phyloP scores from a whole-genome alignment of 176 grass and related monocot genomes.

The Themeda triandra region DNA sequence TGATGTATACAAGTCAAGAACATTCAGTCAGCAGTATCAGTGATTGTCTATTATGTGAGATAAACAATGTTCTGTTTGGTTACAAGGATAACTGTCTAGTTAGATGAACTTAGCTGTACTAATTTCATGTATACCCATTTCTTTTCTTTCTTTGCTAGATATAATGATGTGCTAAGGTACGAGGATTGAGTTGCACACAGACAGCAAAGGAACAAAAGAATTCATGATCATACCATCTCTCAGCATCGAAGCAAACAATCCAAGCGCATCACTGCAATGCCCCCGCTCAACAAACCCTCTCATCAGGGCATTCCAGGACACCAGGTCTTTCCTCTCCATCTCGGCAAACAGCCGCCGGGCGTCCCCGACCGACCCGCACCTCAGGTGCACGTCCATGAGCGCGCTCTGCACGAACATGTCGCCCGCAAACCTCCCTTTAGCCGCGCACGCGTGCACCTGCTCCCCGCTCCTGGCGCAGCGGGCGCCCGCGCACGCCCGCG shows the following conservation, averaged over 20 bases:
- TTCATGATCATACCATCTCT: constrained; percentile 52
- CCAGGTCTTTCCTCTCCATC: constrained; percentile 62
- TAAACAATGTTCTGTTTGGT: neutral
- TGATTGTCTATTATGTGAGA: neutral
- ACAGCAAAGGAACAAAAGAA: neutral
- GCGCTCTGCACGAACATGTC: constrained; percentile 83
- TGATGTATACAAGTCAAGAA: neutral
- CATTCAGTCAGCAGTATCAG: neutral
- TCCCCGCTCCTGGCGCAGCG: constrained; percentile 49
- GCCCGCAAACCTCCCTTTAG: constrained; percentile 51
- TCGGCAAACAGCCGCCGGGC: constrained; percentile 44
- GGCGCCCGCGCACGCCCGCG: constrained; percentile 29
- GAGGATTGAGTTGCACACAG: neutral
- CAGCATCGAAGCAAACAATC: constrained; percentile 51
- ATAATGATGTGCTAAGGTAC: neutral
- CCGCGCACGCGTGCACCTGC: constrained; percentile 61
- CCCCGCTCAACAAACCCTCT: constrained; percentile 55
- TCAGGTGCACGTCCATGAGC: constrained; percentile 73
- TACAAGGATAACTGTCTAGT: neutral
- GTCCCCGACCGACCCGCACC: constrained; percentile 46
- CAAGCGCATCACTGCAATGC: constrained; percentile 39
- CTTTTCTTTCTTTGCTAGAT: neutral
- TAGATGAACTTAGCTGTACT: neutral
- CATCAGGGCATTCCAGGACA: constrained; percentile 77
- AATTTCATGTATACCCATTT: neutral